A percentile compares a stretch with the other conserved stretches of the same genome.
These are phyloP conservation scores for Vigna reflexopilosa DNA, from an alignment of 306 rosid species.

Conservation along the genomic window DNA sequence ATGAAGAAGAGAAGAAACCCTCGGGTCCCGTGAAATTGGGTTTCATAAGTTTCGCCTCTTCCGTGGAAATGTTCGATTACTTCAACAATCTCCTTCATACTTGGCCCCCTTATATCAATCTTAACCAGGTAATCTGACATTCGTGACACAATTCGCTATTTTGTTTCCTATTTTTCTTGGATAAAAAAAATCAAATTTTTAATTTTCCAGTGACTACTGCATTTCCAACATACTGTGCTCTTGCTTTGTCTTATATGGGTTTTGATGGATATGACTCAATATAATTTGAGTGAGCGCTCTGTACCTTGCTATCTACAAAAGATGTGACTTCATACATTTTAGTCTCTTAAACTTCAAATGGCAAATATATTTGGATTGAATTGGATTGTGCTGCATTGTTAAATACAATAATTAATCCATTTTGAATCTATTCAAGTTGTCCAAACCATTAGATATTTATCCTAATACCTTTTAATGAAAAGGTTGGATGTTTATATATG, in stretches of 20 bases:
- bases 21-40: constrained; percentile 52
- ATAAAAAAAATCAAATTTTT: background rate
- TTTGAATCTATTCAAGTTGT: background rate
- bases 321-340: too few species aligned
- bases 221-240: background rate
- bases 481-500: background rate
- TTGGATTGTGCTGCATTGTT: background rate
- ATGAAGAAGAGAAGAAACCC: constrained; percentile 35
- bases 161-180: background rate
- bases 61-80: constrained; percentile 70
- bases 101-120: constrained; percentile 70
- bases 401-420: background rate
- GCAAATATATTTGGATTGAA: background rate
- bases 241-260: background rate
- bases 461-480: background rate
- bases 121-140: constrained; percentile 65
- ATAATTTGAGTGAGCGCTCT: background rate
- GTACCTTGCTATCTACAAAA: background rate
- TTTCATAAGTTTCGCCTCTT: constrained; percentile 56
- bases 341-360: too few species aligned
- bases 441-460: background rate
- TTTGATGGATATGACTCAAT: too few species aligned
- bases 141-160: background rate
- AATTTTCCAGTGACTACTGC: background rate
- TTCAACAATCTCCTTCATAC: constrained; percentile 68